A percentile compares a stretch with the other conserved stretches of the same genome.
These are phyloP conservation scores for Monosporascus ibericus DNA, from an alignment of 2,329 filamentous ascomycete genomes.

Conservation along the genomic window DNA sequence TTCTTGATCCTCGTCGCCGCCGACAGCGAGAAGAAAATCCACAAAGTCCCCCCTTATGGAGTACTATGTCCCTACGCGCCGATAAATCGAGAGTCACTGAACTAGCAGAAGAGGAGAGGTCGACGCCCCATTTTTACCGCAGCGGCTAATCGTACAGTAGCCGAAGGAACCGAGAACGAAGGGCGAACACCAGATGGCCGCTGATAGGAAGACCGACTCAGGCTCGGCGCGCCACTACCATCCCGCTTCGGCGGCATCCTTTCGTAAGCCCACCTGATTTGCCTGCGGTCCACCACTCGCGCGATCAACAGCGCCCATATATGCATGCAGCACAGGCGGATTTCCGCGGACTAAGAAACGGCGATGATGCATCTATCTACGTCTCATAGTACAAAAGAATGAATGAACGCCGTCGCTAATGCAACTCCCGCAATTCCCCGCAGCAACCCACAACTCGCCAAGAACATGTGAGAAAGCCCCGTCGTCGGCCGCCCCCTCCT, in stretches of 20 bases:
- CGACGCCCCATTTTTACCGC: neutral
- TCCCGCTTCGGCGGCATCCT: slow-evolving; percentile 42
- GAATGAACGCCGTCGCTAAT: slow-evolving; percentile 23
- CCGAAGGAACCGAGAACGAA: slow-evolving; percentile 4
- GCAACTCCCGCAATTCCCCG: slow-evolving; percentile 11
- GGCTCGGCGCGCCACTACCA: slow-evolving; percentile 36
- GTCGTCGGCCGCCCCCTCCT: neutral
- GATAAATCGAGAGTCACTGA: slow-evolving; percentile 1
- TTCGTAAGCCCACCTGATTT: slow-evolving; percentile 35
- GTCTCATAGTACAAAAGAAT: neutral
- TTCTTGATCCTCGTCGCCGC: too few species aligned
- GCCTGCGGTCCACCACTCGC: neutral
- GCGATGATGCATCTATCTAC: neutral
- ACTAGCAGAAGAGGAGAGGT: neutral
- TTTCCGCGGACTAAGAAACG: too few species aligned
- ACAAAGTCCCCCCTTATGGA: too few species aligned
- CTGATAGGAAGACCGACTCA: slow-evolving; percentile 39
- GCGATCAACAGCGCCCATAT: too few species aligned
- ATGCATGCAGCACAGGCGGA: too few species aligned
- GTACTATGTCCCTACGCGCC: slow-evolving; percentile 1
- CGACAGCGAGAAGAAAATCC: too few species aligned
- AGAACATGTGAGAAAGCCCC: slow-evolving; percentile 57
- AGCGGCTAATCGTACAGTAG: neutral
- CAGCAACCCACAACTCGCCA: slow-evolving; percentile 64
- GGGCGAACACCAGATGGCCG: slow-evolving; percentile 28